Evolutionary conservation across 768 basidiomycete species (phyloP).

Genomic region (Xerocomus spinulosus): DNA sequence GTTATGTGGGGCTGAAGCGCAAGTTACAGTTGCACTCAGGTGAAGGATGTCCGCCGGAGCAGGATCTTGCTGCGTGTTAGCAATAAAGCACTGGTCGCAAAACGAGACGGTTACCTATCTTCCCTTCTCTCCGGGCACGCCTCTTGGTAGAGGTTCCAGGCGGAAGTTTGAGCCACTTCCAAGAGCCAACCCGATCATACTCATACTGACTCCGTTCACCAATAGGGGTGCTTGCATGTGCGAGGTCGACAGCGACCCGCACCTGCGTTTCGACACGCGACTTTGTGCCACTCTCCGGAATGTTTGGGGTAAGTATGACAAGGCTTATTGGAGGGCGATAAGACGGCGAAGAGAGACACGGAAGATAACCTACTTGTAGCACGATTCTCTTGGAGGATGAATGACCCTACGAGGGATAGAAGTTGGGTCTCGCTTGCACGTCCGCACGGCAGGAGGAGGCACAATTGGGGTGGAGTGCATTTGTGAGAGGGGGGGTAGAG

Average conservation of each 20-base stretch:
- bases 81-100: neutral
- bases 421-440: slow-evolving; percentile 52
- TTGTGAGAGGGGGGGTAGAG: slow-evolving; percentile 34
- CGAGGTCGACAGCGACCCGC: slow-evolving; percentile 75
- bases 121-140: slow-evolving; percentile 77
- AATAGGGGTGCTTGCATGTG: slow-evolving; percentile 56
- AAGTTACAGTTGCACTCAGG: slow-evolving; percentile 70
- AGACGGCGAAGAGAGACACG: slow-evolving; percentile 8
- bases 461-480: slow-evolving; percentile 54
- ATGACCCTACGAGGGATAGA: slow-evolving; percentile 56
- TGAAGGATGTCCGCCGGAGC: slow-evolving; percentile 64
- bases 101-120: slow-evolving; percentile 53
- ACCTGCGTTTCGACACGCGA: slow-evolving; percentile 95
- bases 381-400: slow-evolving; percentile 67
- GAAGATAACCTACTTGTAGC: slow-evolving; percentile 57
- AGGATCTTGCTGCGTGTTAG: slow-evolving; percentile 49
- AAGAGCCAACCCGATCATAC: slow-evolving; percentile 80
- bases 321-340: slow-evolving; percentile 44
- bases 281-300: slow-evolving; percentile 80
- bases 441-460: slow-evolving; percentile 59
- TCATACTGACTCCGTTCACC: slow-evolving; percentile 64
- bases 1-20: slow-evolving; percentile 74
- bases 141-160: slow-evolving; percentile 80
- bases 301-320: slow-evolving; percentile 76
- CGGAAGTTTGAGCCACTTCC: slow-evolving; percentile 84